Percentiles rank a stretch among this genome's conserved stretches.
phyloP scores from a whole-genome alignment of 805 yeast genomes.

The Debaryomyces prosopidis region DNA sequence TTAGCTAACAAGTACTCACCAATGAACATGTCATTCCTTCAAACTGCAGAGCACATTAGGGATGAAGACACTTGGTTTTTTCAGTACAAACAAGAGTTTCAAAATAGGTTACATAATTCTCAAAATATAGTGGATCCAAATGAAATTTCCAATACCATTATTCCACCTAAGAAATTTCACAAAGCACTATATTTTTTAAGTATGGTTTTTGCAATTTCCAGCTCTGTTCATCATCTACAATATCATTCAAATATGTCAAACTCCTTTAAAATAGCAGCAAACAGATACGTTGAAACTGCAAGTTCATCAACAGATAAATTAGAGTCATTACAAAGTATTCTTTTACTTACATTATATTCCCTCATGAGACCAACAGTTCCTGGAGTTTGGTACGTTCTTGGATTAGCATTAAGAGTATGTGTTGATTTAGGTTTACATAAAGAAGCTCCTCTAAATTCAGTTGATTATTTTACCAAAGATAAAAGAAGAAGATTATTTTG shows the following conservation, averaged over 20 bases:
- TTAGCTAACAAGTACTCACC: constrained; percentile 60
- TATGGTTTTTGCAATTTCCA: constrained; percentile 77
- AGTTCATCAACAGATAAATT: constrained; percentile 59
- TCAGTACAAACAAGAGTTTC: constrained; percentile 36
- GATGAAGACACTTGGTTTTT: constrained; percentile 49
- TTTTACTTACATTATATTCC: constrained; percentile 69
- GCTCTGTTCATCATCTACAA: constrained; percentile 69
- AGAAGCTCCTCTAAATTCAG: constrained; percentile 43
- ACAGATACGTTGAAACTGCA: constrained; percentile 56
- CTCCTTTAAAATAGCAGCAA: constrained; percentile 67
- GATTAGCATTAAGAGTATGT: constrained; percentile 74
- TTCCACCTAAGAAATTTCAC: constrained; percentile 49
- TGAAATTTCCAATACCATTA: constrained; percentile 34
- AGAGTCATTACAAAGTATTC: constrained; percentile 71
- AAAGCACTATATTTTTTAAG: constrained; percentile 69
- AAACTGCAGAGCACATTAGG: constrained; percentile 11
- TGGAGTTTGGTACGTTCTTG: constrained; percentile 90
- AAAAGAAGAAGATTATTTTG: constrained; percentile 77
- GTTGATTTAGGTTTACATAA: constrained; percentile 85
- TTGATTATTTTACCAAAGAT: constrained; percentile 62
- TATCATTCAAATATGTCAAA: constrained; percentile 67
- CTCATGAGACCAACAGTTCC: constrained; percentile 88
- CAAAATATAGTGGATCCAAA: constrained; percentile 24
- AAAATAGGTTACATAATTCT: constrained; percentile 9
- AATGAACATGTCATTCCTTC: constrained; percentile 35